phyloP scores from a whole-genome alignment of 225 moss, liverwort and hornwort genomes.

The Anthoceros angustus region DNA sequence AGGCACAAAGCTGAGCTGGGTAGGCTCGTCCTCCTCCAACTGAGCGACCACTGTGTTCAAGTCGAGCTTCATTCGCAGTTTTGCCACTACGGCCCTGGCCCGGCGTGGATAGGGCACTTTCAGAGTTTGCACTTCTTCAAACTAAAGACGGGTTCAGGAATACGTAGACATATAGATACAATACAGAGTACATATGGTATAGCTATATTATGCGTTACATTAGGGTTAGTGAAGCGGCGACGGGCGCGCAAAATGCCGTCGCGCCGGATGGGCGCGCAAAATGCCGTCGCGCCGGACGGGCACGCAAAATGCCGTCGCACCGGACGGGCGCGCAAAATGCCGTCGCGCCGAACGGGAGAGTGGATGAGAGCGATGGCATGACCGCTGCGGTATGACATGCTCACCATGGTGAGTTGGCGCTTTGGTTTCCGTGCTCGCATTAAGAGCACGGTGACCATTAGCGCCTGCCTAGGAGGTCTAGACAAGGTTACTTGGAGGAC shows the following conservation, averaged over 20 bases:
- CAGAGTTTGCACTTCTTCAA: too few relatives aligned
- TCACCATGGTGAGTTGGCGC: background rate
- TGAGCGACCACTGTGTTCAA: background rate
- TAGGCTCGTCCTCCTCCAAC: conserved; percentile 1
- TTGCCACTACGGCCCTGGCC: background rate
- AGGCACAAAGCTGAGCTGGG: background rate
- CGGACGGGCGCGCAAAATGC: background rate
- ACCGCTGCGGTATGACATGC: background rate
- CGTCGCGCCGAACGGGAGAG: background rate
- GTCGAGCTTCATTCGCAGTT: background rate
- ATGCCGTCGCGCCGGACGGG: background rate
- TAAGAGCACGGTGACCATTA: background rate
- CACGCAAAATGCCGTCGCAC: too few relatives aligned
- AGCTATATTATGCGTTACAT: background rate
- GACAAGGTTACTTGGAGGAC: too few relatives aligned
- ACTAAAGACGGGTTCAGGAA: too few relatives aligned
- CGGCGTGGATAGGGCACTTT: background rate
- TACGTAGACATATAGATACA: too few relatives aligned
- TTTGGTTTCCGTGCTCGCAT: background rate
- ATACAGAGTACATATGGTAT: background rate
- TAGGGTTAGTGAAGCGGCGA: too few relatives aligned
- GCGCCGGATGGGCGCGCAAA: background rate
- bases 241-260: too few relatives aligned
- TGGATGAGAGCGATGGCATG: background rate
- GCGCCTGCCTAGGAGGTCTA: too few relatives aligned